Conservation (phyloP, 2,329 filamentous ascomycete genomes). For the Diaporthe destruens region DNA sequence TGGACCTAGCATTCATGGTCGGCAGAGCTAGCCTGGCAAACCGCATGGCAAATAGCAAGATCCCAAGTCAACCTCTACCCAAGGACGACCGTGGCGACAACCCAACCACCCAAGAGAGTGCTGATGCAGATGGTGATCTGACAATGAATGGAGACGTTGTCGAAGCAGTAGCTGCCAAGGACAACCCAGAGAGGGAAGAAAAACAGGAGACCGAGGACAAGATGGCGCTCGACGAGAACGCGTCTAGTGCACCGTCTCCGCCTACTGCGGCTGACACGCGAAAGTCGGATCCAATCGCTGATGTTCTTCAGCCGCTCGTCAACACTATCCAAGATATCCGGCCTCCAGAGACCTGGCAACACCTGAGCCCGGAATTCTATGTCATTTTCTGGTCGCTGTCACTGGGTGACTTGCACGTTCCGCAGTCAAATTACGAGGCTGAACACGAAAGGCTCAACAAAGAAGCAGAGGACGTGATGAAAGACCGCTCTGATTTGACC, state of each 20-base stretch:
- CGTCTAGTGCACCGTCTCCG: slow-evolving; percentile 44
- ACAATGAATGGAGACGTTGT: slow-evolving; percentile 50
- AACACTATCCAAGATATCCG: slow-evolving; percentile 73
- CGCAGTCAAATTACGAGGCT: slow-evolving; percentile 80
- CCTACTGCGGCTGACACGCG: slow-evolving; percentile 50
- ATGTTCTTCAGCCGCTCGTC: slow-evolving; percentile 80
- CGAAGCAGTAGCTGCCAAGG: slow-evolving; percentile 31
- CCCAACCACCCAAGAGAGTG: slow-evolving; percentile 45
- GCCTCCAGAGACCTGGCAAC: slow-evolving; percentile 73
- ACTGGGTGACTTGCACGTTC: slow-evolving; percentile 83
- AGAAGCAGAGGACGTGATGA: slow-evolving; percentile 75
- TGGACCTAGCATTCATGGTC: slow-evolving; percentile 87
- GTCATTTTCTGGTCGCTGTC: slow-evolving; percentile 93
- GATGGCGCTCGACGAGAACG: slow-evolving; percentile 49
- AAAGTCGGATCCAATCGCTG: slow-evolving; percentile 68
- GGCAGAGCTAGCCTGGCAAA: slow-evolving; percentile 80
- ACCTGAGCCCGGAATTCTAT: slow-evolving; percentile 84
- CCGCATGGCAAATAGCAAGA: slow-evolving; percentile 59
- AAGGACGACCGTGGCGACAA: slow-evolving; percentile 51
- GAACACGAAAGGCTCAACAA: slow-evolving; percentile 78
- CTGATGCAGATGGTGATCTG: slow-evolving; percentile 70
- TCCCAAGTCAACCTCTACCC: slow-evolving; percentile 13
- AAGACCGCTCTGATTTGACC: slow-evolving; percentile 80
- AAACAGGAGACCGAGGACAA: slow-evolving; percentile 48
- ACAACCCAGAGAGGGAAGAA: slow-evolving; percentile 40